Evolutionary conservation across 371 early-diverging fungal genomes (phyloP).

Genomic region (Encephalitozoon romaleae): DNA sequence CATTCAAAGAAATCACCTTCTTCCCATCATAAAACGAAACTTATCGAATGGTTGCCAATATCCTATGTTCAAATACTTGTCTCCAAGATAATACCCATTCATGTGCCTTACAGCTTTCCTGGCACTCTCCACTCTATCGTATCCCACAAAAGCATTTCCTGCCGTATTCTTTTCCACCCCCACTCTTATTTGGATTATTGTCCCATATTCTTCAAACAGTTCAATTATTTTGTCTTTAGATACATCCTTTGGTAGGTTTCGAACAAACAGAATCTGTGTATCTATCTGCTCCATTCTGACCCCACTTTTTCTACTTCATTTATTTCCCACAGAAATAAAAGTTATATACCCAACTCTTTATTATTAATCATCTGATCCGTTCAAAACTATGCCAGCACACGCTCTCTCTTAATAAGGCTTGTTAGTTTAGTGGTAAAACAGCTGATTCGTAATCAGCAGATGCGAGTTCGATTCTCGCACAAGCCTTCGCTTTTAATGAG

Average conservation of each 20-base stretch:
- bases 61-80: constrained; percentile 12
- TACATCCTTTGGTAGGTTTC: constrained; percentile 83
- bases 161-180: constrained; percentile 74
- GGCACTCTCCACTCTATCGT: constrained; percentile 88
- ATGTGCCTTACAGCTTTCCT: constrained; percentile 67
- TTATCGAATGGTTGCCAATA: constrained; percentile 19
- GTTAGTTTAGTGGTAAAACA: constrained; percentile 36
- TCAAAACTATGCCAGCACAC: not conserved
- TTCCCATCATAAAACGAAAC: not conserved
- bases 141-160: constrained; percentile 82
- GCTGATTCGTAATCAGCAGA: constrained; percentile 31
- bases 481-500: not conserved
- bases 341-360: not conserved
- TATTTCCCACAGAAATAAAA: not conserved
- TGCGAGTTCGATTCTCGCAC: constrained; percentile 35
- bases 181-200: constrained; percentile 12
- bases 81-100: constrained; percentile 1
- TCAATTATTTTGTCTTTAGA: constrained; percentile 56
- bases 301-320: not conserved
- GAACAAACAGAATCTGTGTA: constrained; percentile 30
- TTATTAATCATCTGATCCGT: not conserved
- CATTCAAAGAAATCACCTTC: not conserved
- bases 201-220: constrained; percentile 24
- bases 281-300: constrained; percentile 7
- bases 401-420: not conserved